A percentile compares a stretch with the other conserved stretches of the same genome.
These are phyloP conservation scores for Citrus inodora DNA, from an alignment of 345 rosid genomes.

Conservation along the genomic window DNA sequence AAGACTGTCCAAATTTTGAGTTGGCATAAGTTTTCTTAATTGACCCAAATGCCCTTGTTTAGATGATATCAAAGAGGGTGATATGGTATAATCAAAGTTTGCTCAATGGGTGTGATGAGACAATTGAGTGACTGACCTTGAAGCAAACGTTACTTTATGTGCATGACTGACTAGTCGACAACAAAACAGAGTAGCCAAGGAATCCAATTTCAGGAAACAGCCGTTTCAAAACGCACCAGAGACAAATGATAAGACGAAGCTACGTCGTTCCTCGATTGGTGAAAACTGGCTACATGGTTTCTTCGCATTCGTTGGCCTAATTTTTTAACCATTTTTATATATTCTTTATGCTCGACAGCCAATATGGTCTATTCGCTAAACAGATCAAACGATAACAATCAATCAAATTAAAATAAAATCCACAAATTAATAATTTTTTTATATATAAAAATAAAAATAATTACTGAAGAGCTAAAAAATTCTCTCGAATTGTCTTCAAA, in stretches of 20 bases:
- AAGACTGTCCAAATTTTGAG: slow-evolving; percentile 8
- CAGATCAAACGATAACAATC: background rate
- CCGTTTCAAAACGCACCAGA: background rate
- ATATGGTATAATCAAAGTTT: background rate
- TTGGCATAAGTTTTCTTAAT: background rate
- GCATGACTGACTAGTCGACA: background rate
- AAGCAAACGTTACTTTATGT: background rate
- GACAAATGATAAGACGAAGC: slow-evolving; percentile 9
- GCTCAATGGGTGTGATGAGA: background rate
- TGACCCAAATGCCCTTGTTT: background rate
- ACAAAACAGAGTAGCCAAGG: background rate
- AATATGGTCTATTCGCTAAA: background rate
- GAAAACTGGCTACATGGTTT: slow-evolving; percentile 22
- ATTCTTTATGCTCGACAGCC: background rate
- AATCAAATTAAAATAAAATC: no score
- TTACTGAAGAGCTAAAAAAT: background rate
- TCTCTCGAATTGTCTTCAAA: background rate
- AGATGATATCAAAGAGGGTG: background rate
- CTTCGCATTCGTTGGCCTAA: background rate
- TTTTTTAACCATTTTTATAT: background rate
- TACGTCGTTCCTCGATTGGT: background rate
- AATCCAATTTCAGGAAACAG: background rate
- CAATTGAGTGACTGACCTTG: background rate
- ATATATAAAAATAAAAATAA: no score
- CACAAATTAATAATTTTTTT: no score